Evolutionary conservation across 2,329 filamentous ascomycete species (phyloP).

Genomic region (Raffaelea albimanens): DNA sequence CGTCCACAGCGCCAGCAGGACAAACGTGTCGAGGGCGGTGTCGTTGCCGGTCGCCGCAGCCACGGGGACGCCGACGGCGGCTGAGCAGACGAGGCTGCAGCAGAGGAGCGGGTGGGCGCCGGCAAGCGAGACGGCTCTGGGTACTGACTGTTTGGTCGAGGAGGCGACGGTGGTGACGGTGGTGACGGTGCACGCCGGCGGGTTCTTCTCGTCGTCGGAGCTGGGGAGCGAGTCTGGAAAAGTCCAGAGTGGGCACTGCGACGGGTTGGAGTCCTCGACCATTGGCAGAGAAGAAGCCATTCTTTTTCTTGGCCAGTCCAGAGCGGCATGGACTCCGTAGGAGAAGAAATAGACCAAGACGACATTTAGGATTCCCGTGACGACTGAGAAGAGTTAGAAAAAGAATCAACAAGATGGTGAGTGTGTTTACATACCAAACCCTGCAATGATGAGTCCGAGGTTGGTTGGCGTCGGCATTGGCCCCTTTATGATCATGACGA

Average conservation of each 20-base stretch:
- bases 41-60: slow-evolving; percentile 20
- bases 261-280: too few relatives aligned
- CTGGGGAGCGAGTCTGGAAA: too few relatives aligned
- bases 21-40: slow-evolving; percentile 34
- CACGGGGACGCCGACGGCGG: slow-evolving; percentile 31
- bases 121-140: background rate
- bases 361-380: slow-evolving; percentile 23
- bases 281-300: background rate
- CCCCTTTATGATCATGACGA: slow-evolving; percentile 33
- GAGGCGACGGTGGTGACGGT: too few relatives aligned
- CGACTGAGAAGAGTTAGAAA: slow-evolving; percentile 7
- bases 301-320: too few relatives aligned
- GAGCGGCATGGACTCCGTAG: slow-evolving; percentile 17
- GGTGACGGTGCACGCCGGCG: too few relatives aligned
- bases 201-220: too few relatives aligned
- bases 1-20: slow-evolving; percentile 41
- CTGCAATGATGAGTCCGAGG: slow-evolving; percentile 33
- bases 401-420: too few relatives aligned
- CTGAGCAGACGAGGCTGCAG: slow-evolving; percentile 21
- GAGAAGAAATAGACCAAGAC: slow-evolving; percentile 18
- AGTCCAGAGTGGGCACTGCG: too few relatives aligned
- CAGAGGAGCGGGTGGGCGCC: slow-evolving; percentile 19
- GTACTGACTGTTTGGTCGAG: too few relatives aligned
- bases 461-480: slow-evolving; percentile 20
- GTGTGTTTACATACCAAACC: slow-evolving; percentile 30